Evolutionary conservation across 352 stramenopile species (phyloP), one percentile per base, ranked within the genome.

Genomic region (Albugo laibachii): DNA sequence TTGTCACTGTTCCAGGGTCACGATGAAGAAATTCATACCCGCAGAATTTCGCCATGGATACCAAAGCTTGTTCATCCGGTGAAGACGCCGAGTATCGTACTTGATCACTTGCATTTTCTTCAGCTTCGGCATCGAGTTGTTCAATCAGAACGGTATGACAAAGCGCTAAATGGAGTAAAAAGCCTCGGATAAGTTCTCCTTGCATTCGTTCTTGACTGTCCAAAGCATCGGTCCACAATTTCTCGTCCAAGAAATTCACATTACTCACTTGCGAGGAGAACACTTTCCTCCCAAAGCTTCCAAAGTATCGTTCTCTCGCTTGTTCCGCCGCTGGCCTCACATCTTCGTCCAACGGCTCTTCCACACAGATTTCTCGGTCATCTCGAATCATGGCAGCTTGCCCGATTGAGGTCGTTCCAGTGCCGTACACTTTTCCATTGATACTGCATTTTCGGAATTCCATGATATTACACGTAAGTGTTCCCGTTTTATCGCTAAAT

Each of bases 91-190:
- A 93, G 48, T 94, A 95, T 18, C 68, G 53, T 35, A 80, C 64
- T 31, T 31, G 24, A 31, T 31, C 24, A 8, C 24, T 31, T 31
- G 24, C 24, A 31, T 31, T 31, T 24, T 3, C 16, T 3, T 3
- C 8, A 18, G 2, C 10, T 19, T 27, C 15, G 3, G 19, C 2
- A 2, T 92, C 59, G 51, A 95, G 78, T 24, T 82, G 85, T 52
- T 99, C 95, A 15, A 97, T 92, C 15, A 99, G 70, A 18, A 99
- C 94, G 43, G 92, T 97, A 64, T 99, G 88, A 40, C 86, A 96
- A 13, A 96, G 53, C 14, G 81, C 83, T 42, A 96, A 49, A 51
- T 89, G 64, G 1, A 61, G 80, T 50, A 89, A 86, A 50, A 96
- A 95, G 31, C 86, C 60, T 16, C 65, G 60, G 31, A 93, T 82